A percentile compares a stretch with the other conserved stretches of the same genome.
Conservation (phyloP, 2,329 filamentous ascomycete species). For the Stachybotrys chartarum region DNA sequence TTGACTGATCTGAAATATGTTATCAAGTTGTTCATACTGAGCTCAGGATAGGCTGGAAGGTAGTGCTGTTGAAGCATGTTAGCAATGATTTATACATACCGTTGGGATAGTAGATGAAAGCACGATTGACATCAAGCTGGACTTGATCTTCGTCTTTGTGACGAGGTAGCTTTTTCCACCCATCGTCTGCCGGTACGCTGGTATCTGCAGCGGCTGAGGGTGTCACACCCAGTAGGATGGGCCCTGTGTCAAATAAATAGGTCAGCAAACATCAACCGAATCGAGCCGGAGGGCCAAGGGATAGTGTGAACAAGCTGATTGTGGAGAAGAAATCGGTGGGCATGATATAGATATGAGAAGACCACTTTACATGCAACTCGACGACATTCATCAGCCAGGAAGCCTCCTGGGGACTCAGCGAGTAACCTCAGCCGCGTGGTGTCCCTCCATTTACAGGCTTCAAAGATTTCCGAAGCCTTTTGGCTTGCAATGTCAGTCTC, state of each 20-base stretch:
- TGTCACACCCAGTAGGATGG: conserved; percentile 43
- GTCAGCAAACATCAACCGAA: background rate
- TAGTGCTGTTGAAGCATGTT: background rate
- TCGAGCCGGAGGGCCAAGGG: no score
- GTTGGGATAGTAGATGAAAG: conserved; percentile 94
- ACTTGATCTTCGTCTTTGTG: conserved; percentile 91
- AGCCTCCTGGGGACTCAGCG: conserved; percentile 58
- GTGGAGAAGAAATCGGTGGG: conserved; percentile 1
- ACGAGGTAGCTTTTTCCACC: conserved; percentile 58
- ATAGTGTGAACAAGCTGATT: no score
- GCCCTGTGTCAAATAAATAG: conserved; percentile 40
- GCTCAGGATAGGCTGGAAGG: background rate
- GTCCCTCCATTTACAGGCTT: conserved; percentile 54
- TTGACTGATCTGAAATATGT: conserved; percentile 51
- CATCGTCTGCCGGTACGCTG: conserved; percentile 9
- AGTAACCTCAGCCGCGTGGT: conserved; percentile 47
- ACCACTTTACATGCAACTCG: conserved; percentile 66
- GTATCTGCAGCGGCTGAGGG: conserved; percentile 8
- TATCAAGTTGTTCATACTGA: background rate
- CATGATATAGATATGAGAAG: no score
- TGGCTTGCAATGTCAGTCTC: background rate
- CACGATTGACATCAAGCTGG: conserved; percentile 82
- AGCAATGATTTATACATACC: conserved; percentile 38
- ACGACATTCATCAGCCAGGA: conserved; percentile 61
- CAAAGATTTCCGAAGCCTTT: conserved; percentile 35